Percentiles rank a stretch among this genome's conserved stretches.
These are phyloP conservation scores for Puccinia brachypodii DNA, from an alignment of 1,284 basidiomycete species.

Conservation along the genomic window DNA sequence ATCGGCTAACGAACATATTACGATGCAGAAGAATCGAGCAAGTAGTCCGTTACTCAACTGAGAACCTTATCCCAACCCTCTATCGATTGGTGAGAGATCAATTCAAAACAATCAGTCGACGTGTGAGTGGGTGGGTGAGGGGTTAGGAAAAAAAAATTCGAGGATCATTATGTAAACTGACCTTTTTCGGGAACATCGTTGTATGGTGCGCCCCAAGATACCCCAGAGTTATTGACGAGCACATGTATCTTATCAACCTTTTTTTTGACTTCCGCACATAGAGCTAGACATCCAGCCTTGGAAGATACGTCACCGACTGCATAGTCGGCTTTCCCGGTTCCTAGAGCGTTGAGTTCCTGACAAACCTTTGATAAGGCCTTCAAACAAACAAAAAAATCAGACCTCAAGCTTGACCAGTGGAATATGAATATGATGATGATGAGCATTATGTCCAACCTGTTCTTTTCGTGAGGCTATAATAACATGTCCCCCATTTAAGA, in stretches of 20 bases:
- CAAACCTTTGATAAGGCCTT: conserved; percentile 45
- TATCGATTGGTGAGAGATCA: background rate
- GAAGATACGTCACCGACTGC: conserved; percentile 38
- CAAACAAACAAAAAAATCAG: background rate
- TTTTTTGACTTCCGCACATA: conserved; percentile 42
- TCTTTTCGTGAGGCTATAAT: conserved; percentile 49
- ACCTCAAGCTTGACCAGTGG: background rate
- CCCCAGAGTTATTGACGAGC: conserved; percentile 48
- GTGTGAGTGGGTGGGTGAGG: background rate
- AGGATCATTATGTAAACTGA: background rate
- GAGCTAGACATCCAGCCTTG: conserved; percentile 46
- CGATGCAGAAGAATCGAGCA: background rate
- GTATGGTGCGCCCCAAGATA: conserved; percentile 49
- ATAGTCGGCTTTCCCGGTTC: conserved; percentile 44
- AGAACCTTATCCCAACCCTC: conserved; percentile 47
- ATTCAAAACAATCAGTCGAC: background rate
- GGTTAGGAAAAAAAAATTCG: background rate
- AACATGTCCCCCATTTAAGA: conserved; percentile 45
- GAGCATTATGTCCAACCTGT: conserved; percentile 10
- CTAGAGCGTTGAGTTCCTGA: conserved; percentile 25
- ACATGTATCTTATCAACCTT: conserved; percentile 47
- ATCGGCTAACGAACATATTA: no score
- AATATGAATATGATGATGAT: background rate
- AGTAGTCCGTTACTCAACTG: conserved; percentile 13
- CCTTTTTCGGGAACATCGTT: conserved; percentile 48